Conservation (phyloP, 768 basidiomycete genomes). For the Boletus sp. region DNA sequence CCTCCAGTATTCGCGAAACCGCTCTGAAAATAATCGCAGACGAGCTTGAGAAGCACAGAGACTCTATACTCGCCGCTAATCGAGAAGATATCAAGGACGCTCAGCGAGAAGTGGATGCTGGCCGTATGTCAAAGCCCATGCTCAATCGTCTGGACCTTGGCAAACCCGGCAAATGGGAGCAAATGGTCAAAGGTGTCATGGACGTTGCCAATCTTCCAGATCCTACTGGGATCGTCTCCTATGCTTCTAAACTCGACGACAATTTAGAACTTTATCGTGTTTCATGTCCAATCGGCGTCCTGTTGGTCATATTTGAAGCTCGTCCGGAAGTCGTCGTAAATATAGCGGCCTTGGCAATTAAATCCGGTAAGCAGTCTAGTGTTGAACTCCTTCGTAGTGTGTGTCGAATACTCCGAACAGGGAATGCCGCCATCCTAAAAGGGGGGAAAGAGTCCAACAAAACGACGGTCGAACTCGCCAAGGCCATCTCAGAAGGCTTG, state of each 20-base stretch:
- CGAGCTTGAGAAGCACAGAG: conserved; percentile 63
- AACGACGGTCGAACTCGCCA: conserved; percentile 73
- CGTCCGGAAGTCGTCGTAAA: conserved; percentile 98
- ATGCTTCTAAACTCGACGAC: conserved; percentile 88
- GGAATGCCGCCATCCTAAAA: conserved; percentile 96
- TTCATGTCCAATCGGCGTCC: conserved; percentile 93
- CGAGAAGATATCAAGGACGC: conserved; percentile 80
- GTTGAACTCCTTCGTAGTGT: neutral
- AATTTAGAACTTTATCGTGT: conserved; percentile 87
- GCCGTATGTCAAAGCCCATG: conserved; percentile 79
- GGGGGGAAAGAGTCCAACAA: conserved; percentile 93
- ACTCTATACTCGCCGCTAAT: conserved; percentile 79
- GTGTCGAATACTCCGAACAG: conserved; percentile 38
- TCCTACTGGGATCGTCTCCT: conserved; percentile 83
- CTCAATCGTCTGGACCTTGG: conserved; percentile 83
- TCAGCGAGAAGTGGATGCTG: conserved; percentile 71
- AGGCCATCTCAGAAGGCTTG: conserved; percentile 78
- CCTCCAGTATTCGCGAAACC: conserved; percentile 59
- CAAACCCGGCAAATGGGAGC: conserved; percentile 86
- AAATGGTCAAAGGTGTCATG: conserved; percentile 86
- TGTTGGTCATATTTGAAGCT: conserved; percentile 96
- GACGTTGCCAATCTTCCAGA: conserved; percentile 86
- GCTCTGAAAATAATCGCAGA: conserved; percentile 71
- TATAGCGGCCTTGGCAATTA: conserved; percentile 93
- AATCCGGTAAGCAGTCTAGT: conserved; percentile 66